Conservation (phyloP, 23 red algal genomes). For the Gracilaria caudata region DNA sequence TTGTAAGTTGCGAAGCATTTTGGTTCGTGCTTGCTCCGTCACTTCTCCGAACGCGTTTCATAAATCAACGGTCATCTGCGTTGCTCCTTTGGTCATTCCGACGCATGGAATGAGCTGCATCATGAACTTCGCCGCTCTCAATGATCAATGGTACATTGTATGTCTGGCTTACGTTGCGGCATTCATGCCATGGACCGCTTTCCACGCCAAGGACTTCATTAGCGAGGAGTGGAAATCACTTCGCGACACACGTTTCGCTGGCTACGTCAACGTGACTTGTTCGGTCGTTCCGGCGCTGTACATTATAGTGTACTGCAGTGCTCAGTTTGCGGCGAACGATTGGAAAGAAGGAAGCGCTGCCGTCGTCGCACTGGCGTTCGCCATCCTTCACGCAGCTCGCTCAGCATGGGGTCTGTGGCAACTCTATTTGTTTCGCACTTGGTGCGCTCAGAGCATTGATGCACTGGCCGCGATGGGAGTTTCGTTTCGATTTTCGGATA, state of each 20-base stretch:
- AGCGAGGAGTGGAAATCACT: conserved; percentile 12
- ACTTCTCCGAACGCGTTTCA: too few relatives aligned
- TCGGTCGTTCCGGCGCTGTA: background rate
- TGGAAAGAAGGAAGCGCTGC: background rate
- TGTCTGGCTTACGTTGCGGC: conserved; percentile 8
- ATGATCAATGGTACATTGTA: background rate
- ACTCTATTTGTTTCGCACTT: background rate
- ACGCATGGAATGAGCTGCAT: too few relatives aligned
- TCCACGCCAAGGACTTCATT: background rate
- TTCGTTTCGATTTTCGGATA: background rate
- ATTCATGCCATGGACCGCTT: conserved; percentile 20
- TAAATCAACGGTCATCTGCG: too few relatives aligned
- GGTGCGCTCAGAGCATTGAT: conserved; percentile 6
- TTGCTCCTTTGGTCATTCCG: too few relatives aligned
- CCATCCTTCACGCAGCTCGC: background rate
- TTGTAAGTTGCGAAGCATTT: too few relatives aligned
- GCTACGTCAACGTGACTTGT: background rate
- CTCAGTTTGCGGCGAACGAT: conserved; percentile 1
- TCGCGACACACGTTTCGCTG: background rate
- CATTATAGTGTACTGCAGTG: conserved; percentile 22
- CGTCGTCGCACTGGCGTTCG: background rate
- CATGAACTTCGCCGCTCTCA: conserved; percentile 1
- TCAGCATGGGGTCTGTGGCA: conserved; percentile 21
- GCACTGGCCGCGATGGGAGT: background rate
- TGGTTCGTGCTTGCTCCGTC: too few relatives aligned